A percentile compares a stretch with the other conserved stretches of the same genome.
These are phyloP conservation scores for Jaenimonas drosophilae DNA, from an alignment of 208 protist genomes.

Conservation along the genomic window DNA sequence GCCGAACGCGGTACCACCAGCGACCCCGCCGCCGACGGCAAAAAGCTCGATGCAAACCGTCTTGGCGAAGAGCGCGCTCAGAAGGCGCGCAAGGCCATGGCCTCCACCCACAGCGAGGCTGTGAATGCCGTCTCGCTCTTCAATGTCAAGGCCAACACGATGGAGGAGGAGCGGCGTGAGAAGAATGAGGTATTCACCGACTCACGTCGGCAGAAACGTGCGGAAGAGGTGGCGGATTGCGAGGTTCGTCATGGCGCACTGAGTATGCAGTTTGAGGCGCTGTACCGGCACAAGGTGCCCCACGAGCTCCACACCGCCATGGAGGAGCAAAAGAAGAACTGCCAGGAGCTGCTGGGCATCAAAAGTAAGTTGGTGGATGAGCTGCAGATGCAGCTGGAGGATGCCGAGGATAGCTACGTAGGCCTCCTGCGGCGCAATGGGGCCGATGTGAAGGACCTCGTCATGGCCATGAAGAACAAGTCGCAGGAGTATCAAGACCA, in stretches of 20 bases:
- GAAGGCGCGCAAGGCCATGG: conserved; percentile 36
- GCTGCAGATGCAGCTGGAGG: conserved; percentile 67
- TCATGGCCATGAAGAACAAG: conserved; percentile 79
- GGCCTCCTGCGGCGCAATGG: conserved; percentile 63
- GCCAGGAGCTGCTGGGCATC: conserved; percentile 52
- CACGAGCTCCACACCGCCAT: conserved; percentile 82
- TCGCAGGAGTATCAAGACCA: conserved; percentile 65
- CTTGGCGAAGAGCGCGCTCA: conserved; percentile 4
- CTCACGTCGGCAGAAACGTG: conserved; percentile 19
- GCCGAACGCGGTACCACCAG: conserved; percentile 1
- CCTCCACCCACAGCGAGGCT: conserved; percentile 20
- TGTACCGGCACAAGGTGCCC: conserved; percentile 76
- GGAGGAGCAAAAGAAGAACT: conserved; percentile 61
- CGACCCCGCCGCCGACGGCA: conserved; percentile 2
- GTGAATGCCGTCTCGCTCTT: conserved; percentile 47
- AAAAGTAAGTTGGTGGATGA: conserved; percentile 87
- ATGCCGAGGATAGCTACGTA: conserved; percentile 91
- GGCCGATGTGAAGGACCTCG: conserved; percentile 69
- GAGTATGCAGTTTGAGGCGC: conserved; percentile 77
- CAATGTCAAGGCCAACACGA: conserved; percentile 33
- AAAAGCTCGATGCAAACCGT: not conserved
- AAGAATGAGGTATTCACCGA: conserved; percentile 27
- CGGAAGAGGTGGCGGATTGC: conserved; percentile 45
- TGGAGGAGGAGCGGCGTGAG: conserved; percentile 70
- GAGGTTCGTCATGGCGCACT: conserved; percentile 58